Conservation (phyloP, 2,329 filamentous ascomycete genomes). For the Huntiella abstrusa region DNA sequence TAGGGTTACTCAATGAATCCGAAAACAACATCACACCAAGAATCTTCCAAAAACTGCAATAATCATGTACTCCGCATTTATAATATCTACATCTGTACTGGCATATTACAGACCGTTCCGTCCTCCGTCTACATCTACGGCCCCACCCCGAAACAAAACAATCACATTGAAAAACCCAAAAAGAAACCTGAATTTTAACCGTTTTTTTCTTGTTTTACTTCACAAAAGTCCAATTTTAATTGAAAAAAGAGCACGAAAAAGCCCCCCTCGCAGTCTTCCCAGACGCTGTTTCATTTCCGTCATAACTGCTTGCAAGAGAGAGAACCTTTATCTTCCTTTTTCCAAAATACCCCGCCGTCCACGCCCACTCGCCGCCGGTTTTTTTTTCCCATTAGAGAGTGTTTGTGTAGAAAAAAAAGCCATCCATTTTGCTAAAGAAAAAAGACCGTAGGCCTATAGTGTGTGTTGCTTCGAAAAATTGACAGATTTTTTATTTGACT, state of each 20-base stretch:
- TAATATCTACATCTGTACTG: too few relatives aligned
- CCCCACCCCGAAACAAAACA: too few relatives aligned
- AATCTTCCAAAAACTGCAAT: too few relatives aligned
- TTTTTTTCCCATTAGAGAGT: too few relatives aligned
- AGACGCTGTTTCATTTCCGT: slow-evolving; percentile 11
- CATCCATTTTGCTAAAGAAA: slow-evolving; percentile 15
- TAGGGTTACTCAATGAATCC: too few relatives aligned
- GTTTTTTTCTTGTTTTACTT: slow-evolving; percentile 11
- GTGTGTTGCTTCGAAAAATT: slow-evolving; percentile 28
- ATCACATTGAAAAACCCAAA: background rate
- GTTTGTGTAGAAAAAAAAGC: slow-evolving; percentile 11
- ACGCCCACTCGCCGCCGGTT: background rate
- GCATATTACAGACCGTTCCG: too few relatives aligned
- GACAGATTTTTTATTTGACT: slow-evolving; percentile 21
- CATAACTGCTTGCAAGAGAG: slow-evolving; percentile 3
- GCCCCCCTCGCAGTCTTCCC: slow-evolving; percentile 1
- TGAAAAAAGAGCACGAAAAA: slow-evolving; percentile 3
- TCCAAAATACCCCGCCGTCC: too few relatives aligned
- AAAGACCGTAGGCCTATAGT: slow-evolving; percentile 21
- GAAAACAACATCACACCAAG: too few relatives aligned
- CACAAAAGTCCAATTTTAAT: slow-evolving; percentile 12
- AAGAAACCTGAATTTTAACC: slow-evolving; percentile 5
- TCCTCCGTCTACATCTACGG: too few relatives aligned
- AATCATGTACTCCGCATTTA: too few relatives aligned
- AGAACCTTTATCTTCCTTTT: too few relatives aligned